A percentile compares a stretch with the other conserved stretches of the same genome.
phyloP scores from a whole-genome alignment of 1,284 basidiomycete species.

The Boletus smithii region DNA sequence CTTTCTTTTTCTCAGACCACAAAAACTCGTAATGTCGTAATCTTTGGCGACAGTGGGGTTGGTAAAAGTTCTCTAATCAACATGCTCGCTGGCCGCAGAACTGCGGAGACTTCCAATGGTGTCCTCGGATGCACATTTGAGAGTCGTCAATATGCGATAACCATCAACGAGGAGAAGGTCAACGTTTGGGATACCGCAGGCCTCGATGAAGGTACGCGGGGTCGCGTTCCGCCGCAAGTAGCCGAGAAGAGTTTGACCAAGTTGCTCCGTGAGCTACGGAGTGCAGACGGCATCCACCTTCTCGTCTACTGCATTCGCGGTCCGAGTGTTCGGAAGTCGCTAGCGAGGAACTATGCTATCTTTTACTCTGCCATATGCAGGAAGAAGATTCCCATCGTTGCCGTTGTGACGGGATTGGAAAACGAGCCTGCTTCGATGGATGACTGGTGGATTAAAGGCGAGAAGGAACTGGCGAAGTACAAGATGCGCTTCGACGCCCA shows the following conservation, averaged over 20 bases:
- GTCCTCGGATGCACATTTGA: conserved; percentile 33
- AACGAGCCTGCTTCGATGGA: conserved; percentile 32
- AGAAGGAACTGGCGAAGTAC: conserved; percentile 23
- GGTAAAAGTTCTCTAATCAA: conserved; percentile 34
- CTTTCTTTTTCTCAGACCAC: not conserved
- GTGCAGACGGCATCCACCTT: conserved; percentile 30
- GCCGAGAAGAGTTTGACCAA: conserved; percentile 28
- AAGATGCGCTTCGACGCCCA: conserved; percentile 32
- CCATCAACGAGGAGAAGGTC: conserved; percentile 16
- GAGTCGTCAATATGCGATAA: conserved; percentile 17
- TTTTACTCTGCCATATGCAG: conserved; percentile 32
- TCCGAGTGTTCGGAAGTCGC: conserved; percentile 22
- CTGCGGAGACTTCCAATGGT: conserved; percentile 27
- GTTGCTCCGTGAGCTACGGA: conserved; percentile 27
- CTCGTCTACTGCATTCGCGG: conserved; percentile 36
- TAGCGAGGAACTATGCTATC: conserved; percentile 30
- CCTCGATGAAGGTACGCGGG: conserved; percentile 29
- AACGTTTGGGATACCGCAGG: conserved; percentile 35
- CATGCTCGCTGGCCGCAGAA: conserved; percentile 27
- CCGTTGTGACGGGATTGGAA: conserved; percentile 34
- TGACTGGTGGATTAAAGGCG: conserved; percentile 33
- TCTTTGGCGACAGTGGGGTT: conserved; percentile 35
- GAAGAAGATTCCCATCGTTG: conserved; percentile 31
- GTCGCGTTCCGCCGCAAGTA: conserved; percentile 19
- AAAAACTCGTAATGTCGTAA: conserved; percentile 23